Evolutionary conservation across 2,329 filamentous ascomycete genomes (phyloP).

Genomic region (Bipolaris zeicola): DNA sequence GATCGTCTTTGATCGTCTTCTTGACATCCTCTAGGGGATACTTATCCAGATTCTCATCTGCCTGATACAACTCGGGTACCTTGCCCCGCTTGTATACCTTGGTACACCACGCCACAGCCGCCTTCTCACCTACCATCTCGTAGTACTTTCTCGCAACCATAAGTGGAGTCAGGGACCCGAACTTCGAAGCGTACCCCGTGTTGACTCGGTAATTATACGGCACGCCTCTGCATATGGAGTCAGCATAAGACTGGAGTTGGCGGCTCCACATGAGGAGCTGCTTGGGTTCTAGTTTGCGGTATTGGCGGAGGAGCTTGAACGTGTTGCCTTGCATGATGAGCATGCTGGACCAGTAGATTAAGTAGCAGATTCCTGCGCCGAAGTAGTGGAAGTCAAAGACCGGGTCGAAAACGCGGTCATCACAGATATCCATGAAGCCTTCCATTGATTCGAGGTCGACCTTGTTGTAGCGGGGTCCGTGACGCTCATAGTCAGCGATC

Average conservation of each 20-base stretch:
- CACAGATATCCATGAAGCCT: constrained; percentile 34
- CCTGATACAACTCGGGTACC: constrained; percentile 41
- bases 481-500: constrained; percentile 39
- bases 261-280: constrained; percentile 41
- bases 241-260: constrained; percentile 38
- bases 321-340: constrained; percentile 44
- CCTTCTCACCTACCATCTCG: constrained; percentile 33
- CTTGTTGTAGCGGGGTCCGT: constrained; percentile 38
- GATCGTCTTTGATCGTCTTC: constrained; percentile 29
- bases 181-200: constrained; percentile 41
- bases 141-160: constrained; percentile 45
- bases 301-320: constrained; percentile 35
- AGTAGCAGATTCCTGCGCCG: constrained; percentile 41
- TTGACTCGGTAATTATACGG: constrained; percentile 38
- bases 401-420: constrained; percentile 35
- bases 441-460: constrained; percentile 32
- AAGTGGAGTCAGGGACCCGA: constrained; percentile 43
- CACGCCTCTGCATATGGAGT: constrained; percentile 41
- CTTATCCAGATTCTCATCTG: constrained; percentile 24
- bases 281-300: constrained; percentile 35
- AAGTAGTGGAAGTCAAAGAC: constrained; percentile 43
- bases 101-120: constrained; percentile 39
- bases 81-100: constrained; percentile 36
- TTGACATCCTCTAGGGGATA: constrained; percentile 37
- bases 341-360: constrained; percentile 47